A percentile compares a stretch with the other conserved stretches of the same genome.
These are phyloP conservation scores for Blastobotrys ciferrii DNA, from an alignment of 1,139 yeast species.

Conservation along the genomic window DNA sequence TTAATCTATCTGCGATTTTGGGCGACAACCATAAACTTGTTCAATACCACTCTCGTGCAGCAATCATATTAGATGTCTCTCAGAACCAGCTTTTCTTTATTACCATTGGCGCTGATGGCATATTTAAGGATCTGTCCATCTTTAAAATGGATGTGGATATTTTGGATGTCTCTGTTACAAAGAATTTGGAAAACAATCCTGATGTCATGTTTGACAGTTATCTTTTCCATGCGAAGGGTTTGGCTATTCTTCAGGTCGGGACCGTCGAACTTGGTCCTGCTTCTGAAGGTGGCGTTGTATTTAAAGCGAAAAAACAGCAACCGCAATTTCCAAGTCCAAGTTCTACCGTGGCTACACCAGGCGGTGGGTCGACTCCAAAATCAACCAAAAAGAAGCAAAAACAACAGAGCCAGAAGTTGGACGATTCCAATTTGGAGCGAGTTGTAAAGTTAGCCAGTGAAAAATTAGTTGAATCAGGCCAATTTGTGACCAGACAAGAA, in stretches of 20 bases:
- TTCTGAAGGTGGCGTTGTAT: slow-evolving; percentile 12
- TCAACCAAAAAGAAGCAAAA: slow-evolving; percentile 1
- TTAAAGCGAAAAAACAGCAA: slow-evolving; percentile 2
- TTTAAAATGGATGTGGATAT: slow-evolving; percentile 15
- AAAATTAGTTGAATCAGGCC: slow-evolving; percentile 20
- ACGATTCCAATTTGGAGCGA: slow-evolving; percentile 7
- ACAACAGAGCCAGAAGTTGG: slow-evolving; percentile 3
- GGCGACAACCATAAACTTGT: slow-evolving; percentile 8
- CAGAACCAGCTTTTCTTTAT: slow-evolving; percentile 15
- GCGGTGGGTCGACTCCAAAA: not conserved
- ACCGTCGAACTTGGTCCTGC: slow-evolving; percentile 7
- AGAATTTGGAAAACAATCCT: slow-evolving; percentile 19
- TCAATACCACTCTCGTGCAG: slow-evolving; percentile 13
- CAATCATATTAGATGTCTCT: slow-evolving; percentile 16
- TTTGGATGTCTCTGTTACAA: slow-evolving; percentile 20
- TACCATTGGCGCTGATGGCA: slow-evolving; percentile 8
- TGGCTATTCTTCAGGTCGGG: slow-evolving; percentile 19
- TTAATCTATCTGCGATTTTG: not conserved
- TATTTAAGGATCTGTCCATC: not conserved
- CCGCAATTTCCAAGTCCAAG: not conserved
- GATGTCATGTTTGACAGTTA: slow-evolving; percentile 25
- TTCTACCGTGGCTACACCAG: not conserved
- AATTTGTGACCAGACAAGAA: slow-evolving; percentile 22
- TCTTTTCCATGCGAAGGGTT: slow-evolving; percentile 25
- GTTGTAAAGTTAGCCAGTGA: slow-evolving; percentile 13